A percentile compares a stretch with the other conserved stretches of the same genome.
Evolutionary conservation across 768 basidiomycete genomes (phyloP).

Genomic region (Sporobolomyces roseus): DNA sequence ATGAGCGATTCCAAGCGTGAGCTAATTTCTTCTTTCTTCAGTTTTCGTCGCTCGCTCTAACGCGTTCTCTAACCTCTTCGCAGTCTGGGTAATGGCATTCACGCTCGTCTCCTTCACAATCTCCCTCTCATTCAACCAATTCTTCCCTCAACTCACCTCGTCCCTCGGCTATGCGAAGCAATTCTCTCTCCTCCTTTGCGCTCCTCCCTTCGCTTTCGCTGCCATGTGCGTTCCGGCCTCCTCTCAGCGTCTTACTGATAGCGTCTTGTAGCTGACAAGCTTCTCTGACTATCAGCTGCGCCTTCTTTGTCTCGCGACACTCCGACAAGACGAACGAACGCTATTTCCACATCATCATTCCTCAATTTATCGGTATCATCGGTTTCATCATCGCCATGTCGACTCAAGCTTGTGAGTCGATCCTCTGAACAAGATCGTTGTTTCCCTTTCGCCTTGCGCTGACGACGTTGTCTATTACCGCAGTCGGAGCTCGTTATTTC

Average conservation of each 20-base stretch:
- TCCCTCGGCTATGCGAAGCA: constrained; percentile 47
- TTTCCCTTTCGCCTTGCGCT: neutral
- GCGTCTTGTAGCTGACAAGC: neutral
- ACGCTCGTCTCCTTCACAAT: constrained; percentile 29
- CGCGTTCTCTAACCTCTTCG: neutral
- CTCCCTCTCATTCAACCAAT: constrained; percentile 33
- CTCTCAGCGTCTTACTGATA: too few relatives aligned
- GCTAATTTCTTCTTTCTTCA: neutral
- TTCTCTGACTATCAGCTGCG: constrained; percentile 17
- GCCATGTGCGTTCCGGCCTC: constrained; percentile 11
- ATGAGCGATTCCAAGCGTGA: constrained; percentile 36
- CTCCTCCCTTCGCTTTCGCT: constrained; percentile 45
- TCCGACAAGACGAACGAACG: constrained; percentile 70
- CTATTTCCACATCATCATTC: constrained; percentile 61
- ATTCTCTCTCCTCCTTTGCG: constrained; percentile 46
- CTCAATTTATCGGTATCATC: constrained; percentile 60
- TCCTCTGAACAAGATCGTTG: too few relatives aligned
- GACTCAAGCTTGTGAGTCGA: constrained; percentile 57
- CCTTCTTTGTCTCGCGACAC: constrained; percentile 51
- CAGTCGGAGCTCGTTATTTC: constrained; percentile 40
- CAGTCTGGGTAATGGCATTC: constrained; percentile 27
- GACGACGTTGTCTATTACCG: too few relatives aligned
- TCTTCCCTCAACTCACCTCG: constrained; percentile 39
- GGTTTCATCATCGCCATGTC: constrained; percentile 66
- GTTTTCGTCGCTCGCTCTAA: neutral